Conservation (phyloP, 768 basidiomycete species). For the Tylopilus plumbeoviolaceoides region DNA sequence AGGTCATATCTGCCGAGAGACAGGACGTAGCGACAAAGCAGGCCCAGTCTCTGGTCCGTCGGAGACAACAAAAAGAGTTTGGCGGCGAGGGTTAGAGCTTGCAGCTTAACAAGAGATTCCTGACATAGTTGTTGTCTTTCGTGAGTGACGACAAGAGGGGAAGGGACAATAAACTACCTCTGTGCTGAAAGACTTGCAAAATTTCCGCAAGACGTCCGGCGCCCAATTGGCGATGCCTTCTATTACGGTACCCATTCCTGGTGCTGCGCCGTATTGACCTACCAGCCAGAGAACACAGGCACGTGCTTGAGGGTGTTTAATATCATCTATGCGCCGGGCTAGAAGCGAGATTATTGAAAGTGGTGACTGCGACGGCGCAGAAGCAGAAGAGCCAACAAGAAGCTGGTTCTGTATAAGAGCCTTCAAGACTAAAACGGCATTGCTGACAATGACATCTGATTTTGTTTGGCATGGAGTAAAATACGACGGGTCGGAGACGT, state of each 20-base stretch:
- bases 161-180: constrained; percentile 51
- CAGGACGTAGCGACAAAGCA: constrained; percentile 71
- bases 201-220: constrained; percentile 83
- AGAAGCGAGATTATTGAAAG: constrained; percentile 74
- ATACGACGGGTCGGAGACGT: constrained; percentile 20
- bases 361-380: constrained; percentile 36
- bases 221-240: constrained; percentile 74
- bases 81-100: constrained; percentile 79
- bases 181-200: constrained; percentile 62
- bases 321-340: constrained; percentile 72
- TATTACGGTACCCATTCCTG: constrained; percentile 33
- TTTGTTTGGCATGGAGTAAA: constrained; percentile 3
- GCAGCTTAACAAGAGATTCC: constrained; percentile 71
- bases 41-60: constrained; percentile 42
- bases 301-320: constrained; percentile 73
- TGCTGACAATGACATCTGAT: constrained; percentile 73
- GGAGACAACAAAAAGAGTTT: constrained; percentile 75
- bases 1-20: constrained; percentile 83
- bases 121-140: constrained; percentile 24
- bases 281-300: constrained; percentile 93
- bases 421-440: constrained; percentile 82
- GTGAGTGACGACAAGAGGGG: not conserved
- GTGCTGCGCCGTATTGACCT: constrained; percentile 70
- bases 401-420: constrained; percentile 72
- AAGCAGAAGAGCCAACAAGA: constrained; percentile 30